phyloP scores from a whole-genome alignment of 306 rosid species.

The Rubus parviflorus region DNA sequence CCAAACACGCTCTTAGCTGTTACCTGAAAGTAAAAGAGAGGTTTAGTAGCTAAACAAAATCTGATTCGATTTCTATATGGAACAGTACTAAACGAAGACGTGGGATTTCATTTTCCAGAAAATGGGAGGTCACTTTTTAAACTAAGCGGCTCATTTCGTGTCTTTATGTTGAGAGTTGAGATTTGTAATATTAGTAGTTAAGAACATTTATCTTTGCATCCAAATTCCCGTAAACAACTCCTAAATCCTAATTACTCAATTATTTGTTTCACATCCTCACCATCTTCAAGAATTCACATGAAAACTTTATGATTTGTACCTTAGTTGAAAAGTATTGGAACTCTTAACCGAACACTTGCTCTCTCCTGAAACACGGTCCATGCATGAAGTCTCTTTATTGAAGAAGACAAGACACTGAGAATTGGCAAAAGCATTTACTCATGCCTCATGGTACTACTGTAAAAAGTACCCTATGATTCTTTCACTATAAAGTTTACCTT shows the following conservation, averaged over 20 bases:
- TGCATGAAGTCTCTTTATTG: not conserved
- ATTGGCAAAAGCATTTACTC: not conserved
- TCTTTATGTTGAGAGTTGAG: too few species aligned
- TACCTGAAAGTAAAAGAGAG: too few species aligned
- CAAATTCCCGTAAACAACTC: too few species aligned
- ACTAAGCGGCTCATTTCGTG: too few species aligned
- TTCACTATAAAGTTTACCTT: not conserved
- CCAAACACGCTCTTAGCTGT: too few species aligned
- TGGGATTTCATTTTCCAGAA: too few species aligned
- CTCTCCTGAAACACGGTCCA: conserved; percentile 3
- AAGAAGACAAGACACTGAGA: conserved; percentile 1
- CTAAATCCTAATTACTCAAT: not conserved
- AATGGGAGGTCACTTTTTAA: too few species aligned
- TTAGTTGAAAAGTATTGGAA: not conserved
- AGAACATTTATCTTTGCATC: too few species aligned
- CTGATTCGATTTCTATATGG: too few species aligned
- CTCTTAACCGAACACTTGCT: not conserved
- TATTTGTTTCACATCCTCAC: not conserved
- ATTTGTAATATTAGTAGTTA: too few species aligned
- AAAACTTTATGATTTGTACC: not conserved
- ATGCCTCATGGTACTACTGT: not conserved
- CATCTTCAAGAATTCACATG: not conserved
- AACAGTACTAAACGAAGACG: too few species aligned
- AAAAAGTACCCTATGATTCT: not conserved
- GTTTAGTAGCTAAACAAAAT: too few species aligned